Conservation (phyloP, 371 early-diverging fungal species). For the Saksenaea oblongispora region DNA sequence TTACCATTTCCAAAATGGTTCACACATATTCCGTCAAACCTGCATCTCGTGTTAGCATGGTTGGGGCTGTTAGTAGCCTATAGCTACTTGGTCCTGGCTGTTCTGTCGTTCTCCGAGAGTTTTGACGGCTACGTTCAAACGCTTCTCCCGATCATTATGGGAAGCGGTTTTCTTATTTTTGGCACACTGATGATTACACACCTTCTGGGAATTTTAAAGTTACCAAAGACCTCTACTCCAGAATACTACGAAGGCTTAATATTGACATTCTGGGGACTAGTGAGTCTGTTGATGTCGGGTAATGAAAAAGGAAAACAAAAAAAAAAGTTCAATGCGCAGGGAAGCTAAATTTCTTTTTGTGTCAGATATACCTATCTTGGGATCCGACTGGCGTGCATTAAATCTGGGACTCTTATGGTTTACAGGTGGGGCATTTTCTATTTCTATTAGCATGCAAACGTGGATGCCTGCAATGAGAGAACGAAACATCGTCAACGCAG, state of each 20-base stretch:
- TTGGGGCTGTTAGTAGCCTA: slow-evolving; percentile 22
- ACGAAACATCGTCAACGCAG: slow-evolving; percentile 24
- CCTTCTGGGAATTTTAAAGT: slow-evolving; percentile 29
- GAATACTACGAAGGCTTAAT: slow-evolving; percentile 49
- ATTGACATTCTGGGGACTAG: slow-evolving; percentile 39
- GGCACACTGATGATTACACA: slow-evolving; percentile 38
- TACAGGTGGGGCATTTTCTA: slow-evolving; percentile 27
- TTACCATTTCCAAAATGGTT: slow-evolving; percentile 9
- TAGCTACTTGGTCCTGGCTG: slow-evolving; percentile 27
- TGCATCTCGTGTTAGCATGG: slow-evolving; percentile 38
- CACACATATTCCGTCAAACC: slow-evolving; percentile 20
- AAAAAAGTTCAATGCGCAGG: not conserved
- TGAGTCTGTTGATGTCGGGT: slow-evolving; percentile 22
- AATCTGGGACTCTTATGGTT: slow-evolving; percentile 30
- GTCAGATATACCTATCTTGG: slow-evolving; percentile 22
- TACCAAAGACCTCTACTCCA: slow-evolving; percentile 43
- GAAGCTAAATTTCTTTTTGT: not conserved
- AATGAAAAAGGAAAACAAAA: not conserved
- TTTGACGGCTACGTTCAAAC: slow-evolving; percentile 23
- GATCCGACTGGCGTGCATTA: slow-evolving; percentile 22
- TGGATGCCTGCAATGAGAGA: slow-evolving; percentile 29
- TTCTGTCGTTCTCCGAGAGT: slow-evolving; percentile 32
- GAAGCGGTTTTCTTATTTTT: slow-evolving; percentile 42
- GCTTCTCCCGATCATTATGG: slow-evolving; percentile 38
- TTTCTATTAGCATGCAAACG: slow-evolving; percentile 23